Base-by-base conservation (phyloP, 495 filamentous ascomycete genomes). In the Opeltia flavorubescens region DNA sequence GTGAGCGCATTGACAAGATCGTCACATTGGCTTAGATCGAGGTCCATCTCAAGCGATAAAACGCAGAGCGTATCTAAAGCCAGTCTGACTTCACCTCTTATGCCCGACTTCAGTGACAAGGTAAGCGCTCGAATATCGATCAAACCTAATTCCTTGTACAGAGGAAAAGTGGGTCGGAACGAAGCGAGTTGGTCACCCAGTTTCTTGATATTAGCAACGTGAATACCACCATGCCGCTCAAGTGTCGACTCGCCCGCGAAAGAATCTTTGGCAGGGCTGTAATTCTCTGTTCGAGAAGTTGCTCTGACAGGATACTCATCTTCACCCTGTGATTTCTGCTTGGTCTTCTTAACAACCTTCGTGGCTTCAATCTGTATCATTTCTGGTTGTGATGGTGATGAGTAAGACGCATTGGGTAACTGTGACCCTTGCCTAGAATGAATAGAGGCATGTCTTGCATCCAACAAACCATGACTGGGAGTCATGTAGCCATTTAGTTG, bases 71-170 rank as follows among this genome's bases (percentile, higher is more conserved):
- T 83, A 62, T 95, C 91, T 42, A 98, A 65, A 11, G 91, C 89
- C 53, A 94, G 64, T 8, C 88, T 80, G 23, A 95, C 77, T 60
- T 98, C 91, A 11, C 78, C 79, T 55, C 86, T 76, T 43, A 98
- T 84, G 2, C 89, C 91, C 48, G 83, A 94, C 50, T 93, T 86
- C n/a, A 98, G 68, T 55, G 86, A 84, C 72, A 86, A 84, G 1
- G 78, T 94, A 33, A 98, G 70, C n/a, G 89, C 86, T 52, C 86
- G 83, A 24, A 95, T 80, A 55, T 98, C 89, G 46, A 98, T 80
- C 13, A 83, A 67, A 9, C 91, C 91, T 25, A 95, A 67, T 53
- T 98, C 89, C 3, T 68, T 63, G n/a, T 84, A 72, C 1, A 66
- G 61, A 2, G 91, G 91, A 34, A 89, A 69, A 50, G 78, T 80